These are phyloP conservation scores for Talaromyces amestolkiae DNA, from an alignment of 2,329 filamentous ascomycete genomes.

Conservation along the genomic window DNA sequence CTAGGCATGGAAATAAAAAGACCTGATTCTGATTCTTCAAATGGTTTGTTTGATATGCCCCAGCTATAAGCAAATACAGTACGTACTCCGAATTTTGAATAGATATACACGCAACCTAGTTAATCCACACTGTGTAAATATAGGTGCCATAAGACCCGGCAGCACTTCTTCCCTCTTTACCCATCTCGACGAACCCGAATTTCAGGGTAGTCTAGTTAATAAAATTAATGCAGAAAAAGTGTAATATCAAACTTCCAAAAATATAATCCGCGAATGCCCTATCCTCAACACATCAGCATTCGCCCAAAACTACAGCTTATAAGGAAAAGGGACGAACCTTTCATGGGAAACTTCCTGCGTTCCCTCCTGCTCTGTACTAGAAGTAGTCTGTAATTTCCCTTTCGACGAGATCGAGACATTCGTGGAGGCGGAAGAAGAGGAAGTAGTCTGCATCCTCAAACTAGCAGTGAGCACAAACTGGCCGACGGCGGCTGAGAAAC, in stretches of 20 bases:
- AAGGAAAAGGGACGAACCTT: conserved; percentile 28
- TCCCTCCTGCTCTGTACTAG: conserved; percentile 3
- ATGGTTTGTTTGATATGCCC: background rate
- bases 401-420: conserved; percentile 19
- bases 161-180: background rate
- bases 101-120: conserved; percentile 13
- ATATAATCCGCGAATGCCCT: conserved; percentile 96
- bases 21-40: background rate
- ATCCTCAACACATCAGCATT: conserved; percentile 1
- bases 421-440: conserved; percentile 52
- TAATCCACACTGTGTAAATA: no score
- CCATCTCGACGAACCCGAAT: background rate
- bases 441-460: conserved; percentile 87
- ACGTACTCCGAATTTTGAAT: background rate
- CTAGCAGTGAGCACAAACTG: conserved; percentile 94
- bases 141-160: background rate
- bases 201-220: conserved; percentile 69
- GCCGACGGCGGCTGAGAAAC: conserved; percentile 90
- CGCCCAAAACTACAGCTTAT: background rate
- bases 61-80: background rate
- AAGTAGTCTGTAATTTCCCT: conserved; percentile 23
- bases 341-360: conserved; percentile 38
- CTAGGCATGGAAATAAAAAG: background rate
- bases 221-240: conserved; percentile 99
- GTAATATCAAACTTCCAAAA: conserved; percentile 88